A percentile compares a stretch with the other conserved stretches of the same genome.
Evolutionary conservation across 148 eudicot species (phyloP).

Genomic region (Chenopodium quinoa): DNA sequence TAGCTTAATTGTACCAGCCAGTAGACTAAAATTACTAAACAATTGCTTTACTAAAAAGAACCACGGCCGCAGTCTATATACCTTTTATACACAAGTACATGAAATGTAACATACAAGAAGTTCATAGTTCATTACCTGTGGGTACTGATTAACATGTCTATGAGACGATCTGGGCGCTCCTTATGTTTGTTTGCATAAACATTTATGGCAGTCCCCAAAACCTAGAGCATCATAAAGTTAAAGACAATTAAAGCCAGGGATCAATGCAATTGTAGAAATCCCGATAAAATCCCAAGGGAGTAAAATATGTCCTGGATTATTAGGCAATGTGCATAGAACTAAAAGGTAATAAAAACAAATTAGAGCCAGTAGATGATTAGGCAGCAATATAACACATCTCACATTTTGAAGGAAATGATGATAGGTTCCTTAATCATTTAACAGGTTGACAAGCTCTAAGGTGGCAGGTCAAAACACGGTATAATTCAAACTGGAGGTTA

Average conservation of each 20-base stretch:
- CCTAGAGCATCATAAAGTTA: constrained; percentile 45
- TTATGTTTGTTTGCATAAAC: constrained; percentile 98
- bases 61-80: background rate
- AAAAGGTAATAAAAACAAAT: background rate
- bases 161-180: constrained; percentile 99
- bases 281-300: background rate
- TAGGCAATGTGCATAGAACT: background rate
- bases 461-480: background rate
- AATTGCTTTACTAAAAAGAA: background rate
- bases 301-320: background rate
- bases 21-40: background rate
- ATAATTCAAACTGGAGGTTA: background rate
- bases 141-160: constrained; percentile 94
- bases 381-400: background rate
- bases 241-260: background rate
- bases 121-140: constrained; percentile 64
- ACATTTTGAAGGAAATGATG: background rate
- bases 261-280: background rate
- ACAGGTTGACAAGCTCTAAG: constrained; percentile 8
- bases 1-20: background rate
- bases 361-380: background rate
- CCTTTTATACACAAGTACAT: background rate
- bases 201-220: constrained; percentile 94
- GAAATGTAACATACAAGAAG: constrained; percentile 2
- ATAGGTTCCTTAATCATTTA: background rate